Evolutionary conservation across 2,329 filamentous ascomycete genomes (phyloP).

Genomic region (Fusarium sp.): DNA sequence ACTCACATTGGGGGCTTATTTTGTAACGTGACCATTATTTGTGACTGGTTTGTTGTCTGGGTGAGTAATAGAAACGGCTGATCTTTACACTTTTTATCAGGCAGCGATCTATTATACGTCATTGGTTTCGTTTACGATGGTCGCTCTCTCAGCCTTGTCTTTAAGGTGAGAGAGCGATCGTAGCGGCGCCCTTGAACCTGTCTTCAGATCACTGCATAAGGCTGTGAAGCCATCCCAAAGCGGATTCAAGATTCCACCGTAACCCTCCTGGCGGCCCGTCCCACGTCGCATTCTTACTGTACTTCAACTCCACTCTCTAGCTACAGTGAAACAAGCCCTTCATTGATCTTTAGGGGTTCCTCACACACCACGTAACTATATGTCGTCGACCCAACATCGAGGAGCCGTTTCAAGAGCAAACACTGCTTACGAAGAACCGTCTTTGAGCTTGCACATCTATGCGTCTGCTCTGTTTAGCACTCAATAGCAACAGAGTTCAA

Average conservation of each 20-base stretch:
- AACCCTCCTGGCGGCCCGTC: neutral
- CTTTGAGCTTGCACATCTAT: neutral
- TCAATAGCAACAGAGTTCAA: neutral
- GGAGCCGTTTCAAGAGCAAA: neutral
- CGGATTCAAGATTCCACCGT: neutral
- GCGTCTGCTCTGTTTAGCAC: neutral
- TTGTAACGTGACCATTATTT: constrained; percentile 19
- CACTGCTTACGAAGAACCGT: neutral
- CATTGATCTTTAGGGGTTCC: neutral
- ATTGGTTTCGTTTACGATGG: neutral
- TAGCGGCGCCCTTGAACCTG: neutral
- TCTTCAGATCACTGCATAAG: neutral
- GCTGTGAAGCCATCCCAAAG: neutral
- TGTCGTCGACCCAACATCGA: neutral
- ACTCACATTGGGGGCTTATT: constrained; percentile 11
- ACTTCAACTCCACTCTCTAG: no score
- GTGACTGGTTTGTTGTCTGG: constrained; percentile 10
- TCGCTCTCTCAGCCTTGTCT: neutral
- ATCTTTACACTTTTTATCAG: neutral
- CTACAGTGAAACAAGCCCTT: no score
- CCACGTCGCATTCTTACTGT: neutral
- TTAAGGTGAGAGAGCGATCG: neutral
- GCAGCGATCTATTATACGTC: neutral
- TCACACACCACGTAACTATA: neutral
- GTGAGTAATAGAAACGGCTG: neutral